Conservation (phyloP, 2,329 filamentous ascomycete species). For the Ramichloridium luteum region DNA sequence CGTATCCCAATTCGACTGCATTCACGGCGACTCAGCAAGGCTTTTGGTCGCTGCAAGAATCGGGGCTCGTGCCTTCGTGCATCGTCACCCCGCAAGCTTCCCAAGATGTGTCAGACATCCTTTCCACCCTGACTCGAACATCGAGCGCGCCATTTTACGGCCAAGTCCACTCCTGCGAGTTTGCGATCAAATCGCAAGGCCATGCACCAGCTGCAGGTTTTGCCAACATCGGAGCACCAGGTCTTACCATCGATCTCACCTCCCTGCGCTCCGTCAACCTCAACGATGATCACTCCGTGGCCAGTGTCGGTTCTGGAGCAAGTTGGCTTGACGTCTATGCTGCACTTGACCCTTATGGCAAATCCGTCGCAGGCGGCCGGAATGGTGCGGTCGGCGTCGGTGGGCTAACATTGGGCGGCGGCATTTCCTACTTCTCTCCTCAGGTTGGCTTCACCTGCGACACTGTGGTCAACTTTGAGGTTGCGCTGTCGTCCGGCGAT, state of each 20-base stretch:
- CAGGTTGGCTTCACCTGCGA: slow-evolving; percentile 38
- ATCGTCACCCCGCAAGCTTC: not conserved
- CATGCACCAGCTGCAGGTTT: slow-evolving; percentile 1
- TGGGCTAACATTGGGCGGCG: slow-evolving; percentile 21
- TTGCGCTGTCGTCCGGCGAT: slow-evolving; percentile 30
- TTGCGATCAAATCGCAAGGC: slow-evolving; percentile 3
- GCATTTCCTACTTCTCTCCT: slow-evolving; percentile 38
- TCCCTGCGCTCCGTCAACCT: not conserved
- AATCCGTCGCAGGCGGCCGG: slow-evolving; percentile 15
- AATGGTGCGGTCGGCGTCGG: slow-evolving; percentile 5
- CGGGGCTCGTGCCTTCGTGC: slow-evolving; percentile 1
- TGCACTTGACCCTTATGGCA: slow-evolving; percentile 9
- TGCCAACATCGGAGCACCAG: slow-evolving; percentile 1
- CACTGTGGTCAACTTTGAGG: slow-evolving; percentile 26
- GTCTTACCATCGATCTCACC: slow-evolving; percentile 2
- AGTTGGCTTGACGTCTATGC: slow-evolving; percentile 2
- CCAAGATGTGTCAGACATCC: slow-evolving; percentile 1
- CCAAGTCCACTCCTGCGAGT: slow-evolving; percentile 1
- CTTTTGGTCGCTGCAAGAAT: slow-evolving; percentile 5
- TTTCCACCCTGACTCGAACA: not conserved
- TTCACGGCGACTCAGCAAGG: slow-evolving; percentile 2
- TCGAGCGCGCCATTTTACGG: no score
- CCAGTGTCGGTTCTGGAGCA: slow-evolving; percentile 1
- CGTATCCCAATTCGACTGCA: slow-evolving; percentile 2
- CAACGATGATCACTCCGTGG: slow-evolving; percentile 1